Base-by-base conservation (phyloP, 2,329 filamentous ascomycete species). In the Colletotrichum australisinense region DNA sequence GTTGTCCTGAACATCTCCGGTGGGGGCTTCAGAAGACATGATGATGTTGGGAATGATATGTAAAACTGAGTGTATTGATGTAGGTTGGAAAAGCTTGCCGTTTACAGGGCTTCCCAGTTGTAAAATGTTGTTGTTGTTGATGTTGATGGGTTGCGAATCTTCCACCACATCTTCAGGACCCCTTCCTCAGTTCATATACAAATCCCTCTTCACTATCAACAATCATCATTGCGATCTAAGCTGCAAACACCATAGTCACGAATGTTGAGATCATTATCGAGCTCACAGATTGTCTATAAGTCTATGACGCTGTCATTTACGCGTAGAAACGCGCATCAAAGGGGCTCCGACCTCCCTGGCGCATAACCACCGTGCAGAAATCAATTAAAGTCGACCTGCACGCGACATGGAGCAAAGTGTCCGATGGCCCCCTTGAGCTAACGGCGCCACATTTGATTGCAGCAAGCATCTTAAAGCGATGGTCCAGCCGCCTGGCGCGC, bases 281-380 rank as follows among this genome's bases (percentile, higher is more conserved):
- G 52, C 9, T 24, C n/a, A 26, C 19, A 4, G 3, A 28, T 30
- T 35, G 26, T 74, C 71, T 74, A 66, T 75, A 72, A 74, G 22
- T 74, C 74, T 74, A 75, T 75, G 74, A 75, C 74, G 74, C 74
- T 56, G 12, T 75, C 63, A 75, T 74, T 60, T 58, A 67, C 71
- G 59, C 63, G 67, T 69, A 56, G 63, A 69, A 69, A 52, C 55
- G 58, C 60, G 69, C 67, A 66, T 55, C 32, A 63, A 65, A 66
- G 42, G 69, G 62, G 57, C 32, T 26, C n/a, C n/a, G 56, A 57
- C 60, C 55, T 32, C 63, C 38, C 16, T 56, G 49, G 22, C 55
- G 59, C 59, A 59, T 49, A 22, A 42, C 22, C 49, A 56, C 55
- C 49, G 60, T 70, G 67, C 70, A 57, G 32, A 30, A 38, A 19